Conservation (phyloP, 345 rosid species). For the Populus nigra region DNA sequence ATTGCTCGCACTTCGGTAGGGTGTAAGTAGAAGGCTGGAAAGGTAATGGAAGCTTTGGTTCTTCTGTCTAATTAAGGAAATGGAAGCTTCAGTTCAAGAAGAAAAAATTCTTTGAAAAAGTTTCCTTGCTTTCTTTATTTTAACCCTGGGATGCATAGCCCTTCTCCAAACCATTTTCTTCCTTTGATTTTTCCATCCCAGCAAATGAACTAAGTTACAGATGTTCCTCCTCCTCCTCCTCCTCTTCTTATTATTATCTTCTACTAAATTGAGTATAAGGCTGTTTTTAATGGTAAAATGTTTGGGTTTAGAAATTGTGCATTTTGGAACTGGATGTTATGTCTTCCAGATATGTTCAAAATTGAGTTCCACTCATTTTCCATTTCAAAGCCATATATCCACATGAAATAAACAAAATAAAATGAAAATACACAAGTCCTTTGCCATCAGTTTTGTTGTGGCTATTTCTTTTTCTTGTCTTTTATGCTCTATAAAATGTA, state of each 20-base stretch:
- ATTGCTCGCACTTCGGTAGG: background rate
- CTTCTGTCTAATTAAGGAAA: too few species aligned
- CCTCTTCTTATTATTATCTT: too few species aligned
- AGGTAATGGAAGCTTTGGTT: background rate
- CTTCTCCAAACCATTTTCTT: too few species aligned
- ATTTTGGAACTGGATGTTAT: background rate
- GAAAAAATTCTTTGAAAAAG: too few species aligned
- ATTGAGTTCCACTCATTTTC: background rate
- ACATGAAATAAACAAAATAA: background rate
- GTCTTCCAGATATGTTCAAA: background rate
- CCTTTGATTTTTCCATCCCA: background rate
- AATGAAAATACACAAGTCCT: background rate
- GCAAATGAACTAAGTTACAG: background rate
- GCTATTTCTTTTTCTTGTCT: background rate
- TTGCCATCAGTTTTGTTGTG: background rate
- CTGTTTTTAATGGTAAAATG: background rate
- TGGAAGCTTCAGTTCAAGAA: too few species aligned
- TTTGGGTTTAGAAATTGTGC: background rate
- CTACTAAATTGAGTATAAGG: background rate
- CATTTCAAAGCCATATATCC: background rate
- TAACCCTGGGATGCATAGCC: too few species aligned
- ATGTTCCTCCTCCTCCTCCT: too few species aligned
- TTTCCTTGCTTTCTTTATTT: too few species aligned
- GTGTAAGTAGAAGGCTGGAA: background rate
- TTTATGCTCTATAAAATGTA: background rate